phyloP scores from a whole-genome alignment of 768 basidiomycete genomes.

The Kwoniella botswanensis region DNA sequence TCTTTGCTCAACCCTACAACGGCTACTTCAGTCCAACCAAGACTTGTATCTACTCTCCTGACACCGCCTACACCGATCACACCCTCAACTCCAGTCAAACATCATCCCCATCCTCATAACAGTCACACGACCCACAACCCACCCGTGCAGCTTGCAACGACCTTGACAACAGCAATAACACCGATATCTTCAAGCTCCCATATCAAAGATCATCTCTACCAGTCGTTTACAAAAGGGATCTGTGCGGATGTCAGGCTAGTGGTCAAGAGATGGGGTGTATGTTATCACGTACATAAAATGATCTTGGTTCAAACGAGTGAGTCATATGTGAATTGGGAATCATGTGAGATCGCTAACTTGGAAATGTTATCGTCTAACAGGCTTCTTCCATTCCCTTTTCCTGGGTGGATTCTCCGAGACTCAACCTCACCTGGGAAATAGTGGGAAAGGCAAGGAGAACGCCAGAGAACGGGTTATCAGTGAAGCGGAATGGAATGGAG shows the following conservation, averaged over 20 bases:
- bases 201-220: constrained; percentile 68
- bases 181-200: constrained; percentile 9
- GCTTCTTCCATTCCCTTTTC: constrained; percentile 87
- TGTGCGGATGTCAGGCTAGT: constrained; percentile 80
- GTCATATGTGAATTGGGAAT: constrained; percentile 44
- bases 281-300: constrained; percentile 80
- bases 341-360: neutral
- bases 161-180: constrained; percentile 11
- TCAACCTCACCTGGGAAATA: constrained; percentile 1
- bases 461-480: constrained; percentile 3
- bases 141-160: neutral
- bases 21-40: neutral
- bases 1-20: neutral
- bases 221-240: constrained; percentile 70
- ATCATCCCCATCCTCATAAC: constrained; percentile 5
- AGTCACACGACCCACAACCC: neutral
- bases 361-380: constrained; percentile 56
- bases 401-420: constrained; percentile 61
- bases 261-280: constrained; percentile 73
- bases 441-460: constrained; percentile 36
- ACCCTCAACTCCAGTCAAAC: neutral
- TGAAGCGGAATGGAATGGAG: constrained; percentile 48
- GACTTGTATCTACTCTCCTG: neutral
- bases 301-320: constrained; percentile 83
- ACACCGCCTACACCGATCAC: neutral